phyloP scores from a whole-genome alignment of 192 early-diverging fungal genomes.

The Coemansia sp. region DNA sequence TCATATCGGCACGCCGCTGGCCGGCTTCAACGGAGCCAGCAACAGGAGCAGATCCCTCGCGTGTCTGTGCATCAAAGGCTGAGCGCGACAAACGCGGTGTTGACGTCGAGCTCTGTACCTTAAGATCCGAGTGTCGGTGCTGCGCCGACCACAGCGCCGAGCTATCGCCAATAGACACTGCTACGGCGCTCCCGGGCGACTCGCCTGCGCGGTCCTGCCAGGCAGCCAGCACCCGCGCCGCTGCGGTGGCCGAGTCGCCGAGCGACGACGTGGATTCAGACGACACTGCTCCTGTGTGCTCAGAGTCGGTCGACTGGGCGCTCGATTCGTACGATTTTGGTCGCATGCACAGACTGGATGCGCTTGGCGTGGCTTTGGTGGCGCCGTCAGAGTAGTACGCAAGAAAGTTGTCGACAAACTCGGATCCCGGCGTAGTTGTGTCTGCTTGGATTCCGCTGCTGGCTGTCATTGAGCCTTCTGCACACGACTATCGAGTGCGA shows the following conservation, averaged over 20 bases:
- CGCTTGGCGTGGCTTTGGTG: constrained; percentile 14
- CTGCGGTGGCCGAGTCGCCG: constrained; percentile 48
- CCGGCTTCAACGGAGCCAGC: constrained; percentile 13
- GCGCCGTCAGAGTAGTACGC: constrained; percentile 35
- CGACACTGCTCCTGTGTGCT: constrained; percentile 33
- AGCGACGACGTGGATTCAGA: constrained; percentile 39
- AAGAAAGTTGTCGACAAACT: constrained; percentile 40
- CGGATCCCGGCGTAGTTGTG: constrained; percentile 20
- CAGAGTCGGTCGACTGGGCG: constrained; percentile 43
- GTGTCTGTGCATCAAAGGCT: constrained; percentile 16
- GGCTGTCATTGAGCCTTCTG: constrained; percentile 24
- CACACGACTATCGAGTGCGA: not conserved
- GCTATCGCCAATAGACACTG: constrained; percentile 5
- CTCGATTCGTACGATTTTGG: constrained; percentile 28
- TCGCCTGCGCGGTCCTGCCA: constrained; percentile 49
- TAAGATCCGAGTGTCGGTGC: constrained; percentile 10
- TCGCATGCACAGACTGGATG: constrained; percentile 25
- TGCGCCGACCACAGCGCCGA: constrained; percentile 16
- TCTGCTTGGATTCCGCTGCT: constrained; percentile 16
- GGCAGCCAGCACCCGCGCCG: constrained; percentile 51
- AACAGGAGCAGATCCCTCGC: constrained; percentile 38
- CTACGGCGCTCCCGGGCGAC: constrained; percentile 4
- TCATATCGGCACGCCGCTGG: constrained; percentile 44
- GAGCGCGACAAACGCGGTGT: constrained; percentile 23
- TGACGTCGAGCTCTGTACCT: constrained; percentile 31